phyloP scores from a whole-genome alignment of 83 land plant genomes.

The Isoetes engelmannii region DNA sequence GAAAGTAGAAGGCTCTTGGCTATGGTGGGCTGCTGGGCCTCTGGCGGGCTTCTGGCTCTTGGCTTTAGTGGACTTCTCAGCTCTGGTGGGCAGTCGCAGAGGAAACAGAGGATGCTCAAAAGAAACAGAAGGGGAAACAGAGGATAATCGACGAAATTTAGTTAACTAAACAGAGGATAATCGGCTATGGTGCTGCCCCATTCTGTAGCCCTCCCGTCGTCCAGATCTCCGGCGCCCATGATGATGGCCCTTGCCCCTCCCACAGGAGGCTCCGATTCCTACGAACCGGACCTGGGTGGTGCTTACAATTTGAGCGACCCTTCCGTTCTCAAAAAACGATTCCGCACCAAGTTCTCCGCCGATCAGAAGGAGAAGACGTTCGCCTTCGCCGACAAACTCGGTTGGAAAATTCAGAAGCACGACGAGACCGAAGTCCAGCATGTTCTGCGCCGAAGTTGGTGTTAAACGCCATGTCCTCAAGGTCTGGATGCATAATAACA shows the following conservation, averaged over 20 bases:
- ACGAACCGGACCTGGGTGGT: constrained; percentile 6
- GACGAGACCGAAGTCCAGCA: constrained; percentile 31
- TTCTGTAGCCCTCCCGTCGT: constrained; percentile 11
- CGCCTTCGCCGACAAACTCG: constrained; percentile 26
- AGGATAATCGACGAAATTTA: too few relatives aligned
- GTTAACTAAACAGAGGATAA: too few relatives aligned
- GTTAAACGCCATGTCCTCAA: constrained; percentile 15
- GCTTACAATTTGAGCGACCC: not conserved
- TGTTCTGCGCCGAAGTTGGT: constrained; percentile 23
- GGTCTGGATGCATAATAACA: constrained; percentile 37
- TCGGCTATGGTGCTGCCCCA: constrained; percentile 8
- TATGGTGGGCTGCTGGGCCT: too few relatives aligned
- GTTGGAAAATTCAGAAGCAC: constrained; percentile 35
- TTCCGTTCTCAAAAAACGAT: constrained; percentile 26
- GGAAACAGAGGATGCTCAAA: too few relatives aligned
- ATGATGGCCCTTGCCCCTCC: constrained; percentile 7
- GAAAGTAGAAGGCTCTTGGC: too few relatives aligned
- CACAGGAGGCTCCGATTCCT: constrained; percentile 11
- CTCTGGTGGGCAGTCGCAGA: too few relatives aligned
- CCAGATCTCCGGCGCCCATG: constrained; percentile 5
- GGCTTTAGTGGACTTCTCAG: too few relatives aligned
- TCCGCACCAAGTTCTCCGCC: constrained; percentile 26
- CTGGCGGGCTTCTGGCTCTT: too few relatives aligned
- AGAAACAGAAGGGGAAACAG: too few relatives aligned
- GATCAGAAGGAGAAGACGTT: constrained; percentile 29